Evolutionary conservation across 768 basidiomycete species (phyloP), one percentile per base, ranked within the genome.

Genomic region (Tulasnella sp.): DNA sequence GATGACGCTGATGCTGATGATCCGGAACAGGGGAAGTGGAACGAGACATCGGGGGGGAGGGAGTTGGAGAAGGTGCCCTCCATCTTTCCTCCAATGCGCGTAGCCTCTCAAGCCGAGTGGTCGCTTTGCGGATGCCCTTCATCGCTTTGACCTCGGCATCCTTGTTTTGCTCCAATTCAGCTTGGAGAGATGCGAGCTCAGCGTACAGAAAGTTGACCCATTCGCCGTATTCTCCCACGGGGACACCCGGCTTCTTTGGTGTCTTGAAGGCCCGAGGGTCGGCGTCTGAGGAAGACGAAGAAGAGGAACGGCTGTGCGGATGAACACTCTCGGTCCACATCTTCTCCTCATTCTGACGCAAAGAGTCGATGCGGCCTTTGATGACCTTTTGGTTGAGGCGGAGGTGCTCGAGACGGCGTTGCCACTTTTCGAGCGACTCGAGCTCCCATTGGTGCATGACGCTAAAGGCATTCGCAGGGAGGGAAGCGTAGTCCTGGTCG

Each of bases 401-500:
- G 31, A 57, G 31, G 7, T 57, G 42, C 29, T 57, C 55, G 23
- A 57, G 37, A 9, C 55, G 55, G 0, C 17, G 17, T 34, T 57
- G 42, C 55, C 55, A 57, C n/a, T 57, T 57, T 34, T 49, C 43
- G 23, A 57, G 27, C 23, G 42, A 45, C 25, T 57, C 55, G 27
- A 57, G 32, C 46, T 57, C 55, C 55, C 55, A 57, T n/a, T 46
- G 42, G 55, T 57, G 46, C 43, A 57, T 45, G 31, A 57, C 48
- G 31, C 48, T 57, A 34, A 45, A 57, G 0, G 42, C 55, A 19
- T 57, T 57, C 12, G 42, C 27, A 12, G 46, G 42, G 4, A 49
- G 3, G 11, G 32, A 39, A 14, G 31, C 19, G 17, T n/a, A 40
- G 4, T 35, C 32, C 11, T 31, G 50, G 1, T 52, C 50, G 31